Evolutionary conservation across 1,284 basidiomycete species (phyloP), one percentile per base, ranked within the genome.

Genomic region (Tilletia horrida): DNA sequence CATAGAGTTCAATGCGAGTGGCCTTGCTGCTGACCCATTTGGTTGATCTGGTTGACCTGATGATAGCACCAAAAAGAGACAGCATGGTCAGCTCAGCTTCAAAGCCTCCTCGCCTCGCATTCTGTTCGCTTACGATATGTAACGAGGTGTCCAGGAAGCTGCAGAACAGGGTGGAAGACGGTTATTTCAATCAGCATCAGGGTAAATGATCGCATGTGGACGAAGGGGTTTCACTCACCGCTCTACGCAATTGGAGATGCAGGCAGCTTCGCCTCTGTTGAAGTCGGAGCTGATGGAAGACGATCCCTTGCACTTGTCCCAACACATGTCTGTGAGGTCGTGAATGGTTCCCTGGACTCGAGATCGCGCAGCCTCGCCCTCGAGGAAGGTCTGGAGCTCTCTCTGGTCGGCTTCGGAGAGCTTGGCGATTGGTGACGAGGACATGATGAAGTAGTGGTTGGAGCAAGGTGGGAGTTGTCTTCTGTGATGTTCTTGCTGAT

Each of bases 161-260:
- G 69, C 4, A 21, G 21, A 13, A 13, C 6, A 52, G 18, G 8
- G 21, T 23, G 25, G 1, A 23, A 25, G 14, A 14, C 65, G 35
- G 42, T 9, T 9, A 4, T 7, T 6, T 23, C 16, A 9, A 25
- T 25, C 13, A 43, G 40, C 11, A 59, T n/a, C 3, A 9, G 59
- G 8, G 14, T 16, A n/a, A 14, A 8, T 70, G 14, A 61, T n/a
- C 9, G 43, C 2, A 3, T 29, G 23, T 14, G 35, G 11, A 40
- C 4, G 4, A 4, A 6, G 35, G 3, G 3, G 21, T 27, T 21
- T 40, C 23, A 68, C 68, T 69, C 64, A 73, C 66, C 71, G 68
- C 73, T 93, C 92, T 59, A 96, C 93, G 79, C 93, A 97, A 84
- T 95, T 95, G 69, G 87, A 85, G 59, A 97, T 86, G 82, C 94